Percentiles rank a stretch among this genome's conserved stretches.
Evolutionary conservation across 441 rosid genomes (phyloP).

Genomic region (Arabidopsis lyrata): DNA sequence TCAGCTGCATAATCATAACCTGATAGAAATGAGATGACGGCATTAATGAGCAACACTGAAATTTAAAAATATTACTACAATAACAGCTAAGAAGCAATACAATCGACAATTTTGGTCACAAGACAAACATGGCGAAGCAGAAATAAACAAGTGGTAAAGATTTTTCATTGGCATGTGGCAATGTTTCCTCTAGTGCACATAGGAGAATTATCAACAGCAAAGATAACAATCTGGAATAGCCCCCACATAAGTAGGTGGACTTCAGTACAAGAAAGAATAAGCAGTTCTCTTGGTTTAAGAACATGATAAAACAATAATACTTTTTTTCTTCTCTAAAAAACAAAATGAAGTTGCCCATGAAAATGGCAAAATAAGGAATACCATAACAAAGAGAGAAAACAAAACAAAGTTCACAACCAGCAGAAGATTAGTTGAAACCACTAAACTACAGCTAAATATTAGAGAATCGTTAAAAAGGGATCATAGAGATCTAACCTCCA

Average conservation of each 20-base stretch:
- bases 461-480: background rate
- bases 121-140: constrained; percentile 24
- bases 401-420: constrained; percentile 10
- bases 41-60: constrained; percentile 11
- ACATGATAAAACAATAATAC: background rate
- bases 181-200: constrained; percentile 5
- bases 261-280: background rate
- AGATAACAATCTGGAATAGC: background rate
- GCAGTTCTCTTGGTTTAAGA: background rate
- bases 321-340: background rate
- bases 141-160: background rate
- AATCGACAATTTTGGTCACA: constrained; percentile 12
- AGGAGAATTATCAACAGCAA: background rate
- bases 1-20: constrained; percentile 55
- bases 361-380: background rate
- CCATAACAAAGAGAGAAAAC: constrained; percentile 3
- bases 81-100: constrained; percentile 13
- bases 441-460: background rate
- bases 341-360: background rate
- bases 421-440: constrained; percentile 10
- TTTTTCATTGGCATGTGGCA: constrained; percentile 9
- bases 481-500: constrained; percentile 51
- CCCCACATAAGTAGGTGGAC: constrained; percentile 2
- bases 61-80: constrained; percentile 9
- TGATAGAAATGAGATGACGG: constrained; percentile 39